Evolutionary conservation across 306 rosid species (phyloP), one percentile per base, ranked within the genome.

Genomic region (Carpinus viminea): DNA sequence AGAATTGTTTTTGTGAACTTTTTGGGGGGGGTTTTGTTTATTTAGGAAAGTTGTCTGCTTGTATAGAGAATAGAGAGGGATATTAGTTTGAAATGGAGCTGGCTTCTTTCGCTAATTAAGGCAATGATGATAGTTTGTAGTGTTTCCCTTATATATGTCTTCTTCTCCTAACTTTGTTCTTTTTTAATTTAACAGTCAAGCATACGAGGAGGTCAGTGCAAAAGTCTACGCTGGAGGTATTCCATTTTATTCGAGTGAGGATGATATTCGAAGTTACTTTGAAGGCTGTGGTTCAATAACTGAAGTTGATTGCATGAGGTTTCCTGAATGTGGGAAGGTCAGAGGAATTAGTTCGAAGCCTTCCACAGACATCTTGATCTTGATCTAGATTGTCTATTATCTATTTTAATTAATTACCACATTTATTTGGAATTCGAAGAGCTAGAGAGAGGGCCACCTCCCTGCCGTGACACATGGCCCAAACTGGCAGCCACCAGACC

Each of bases 191-290:
- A 74, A 8, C 83, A 90, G 98, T 71, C 90, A 85, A 78, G 83
- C 57, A 18, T 81, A 26, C 65, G 91, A 50, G 46, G 86, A 75
- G 72, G 88, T 65, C 80, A 73, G 77, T 46, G 82, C 91, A 16
- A 91, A 92, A 85, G 90, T 94, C 52, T 94, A 94, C 81, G 97
- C 83, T 71, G 98, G 97, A 77, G 98, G 98, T 59, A 92, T 94
- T 82, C 98, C 98, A 64, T 94, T 79, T 84, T 94, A 94, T 86
- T 94, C 98, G 4, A 89, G 88, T 0, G 96, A 95, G 91, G 98
- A 92, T 74, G 98, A 94, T 76, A 94, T 94, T 76, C 86, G 88
- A 61, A 91, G 98, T 86, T 92, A 87, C 75, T 88, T 95, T 75
- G 97, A 95, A 79, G 74, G 89, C 77, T 95, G 99, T 47, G 99